Conservation (phyloP, 441 rosid genomes). For the Kokia cookei region DNA sequence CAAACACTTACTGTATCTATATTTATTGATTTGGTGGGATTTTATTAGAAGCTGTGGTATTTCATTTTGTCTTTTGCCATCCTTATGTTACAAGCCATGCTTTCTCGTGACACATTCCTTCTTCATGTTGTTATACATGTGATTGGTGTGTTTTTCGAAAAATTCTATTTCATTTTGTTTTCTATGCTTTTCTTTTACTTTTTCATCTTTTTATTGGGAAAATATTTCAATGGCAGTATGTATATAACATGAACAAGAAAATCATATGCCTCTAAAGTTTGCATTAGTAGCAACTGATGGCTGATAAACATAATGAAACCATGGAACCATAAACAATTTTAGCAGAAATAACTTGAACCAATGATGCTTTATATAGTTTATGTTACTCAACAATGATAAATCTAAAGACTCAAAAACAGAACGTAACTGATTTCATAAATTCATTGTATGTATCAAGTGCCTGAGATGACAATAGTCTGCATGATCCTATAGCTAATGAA, state of each 20-base stretch:
- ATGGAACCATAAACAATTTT: background rate
- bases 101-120: slow-evolving; percentile 27
- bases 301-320: background rate
- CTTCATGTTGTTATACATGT: slow-evolving; percentile 23
- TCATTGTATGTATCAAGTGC: slow-evolving; percentile 9
- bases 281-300: too few relatives aligned
- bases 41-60: slow-evolving; percentile 19
- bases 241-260: background rate
- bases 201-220: background rate
- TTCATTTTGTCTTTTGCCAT: slow-evolving; percentile 8
- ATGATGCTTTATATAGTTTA: background rate
- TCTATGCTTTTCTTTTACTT: too few relatives aligned
- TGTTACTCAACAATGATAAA: background rate
- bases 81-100: slow-evolving; percentile 20
- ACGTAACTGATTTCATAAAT: background rate
- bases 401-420: background rate
- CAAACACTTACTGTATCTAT: slow-evolving; percentile 43
- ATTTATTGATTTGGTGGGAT: slow-evolving; percentile 35
- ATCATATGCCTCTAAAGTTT: background rate
- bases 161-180: background rate
- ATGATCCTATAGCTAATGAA: background rate
- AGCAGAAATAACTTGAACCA: background rate
- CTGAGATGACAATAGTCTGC: slow-evolving; percentile 4
- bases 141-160: slow-evolving; percentile 21
- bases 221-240: background rate